A percentile compares a stretch with the other conserved stretches of the same genome.
These are phyloP conservation scores for Phlebiopsis gigantea DNA, from an alignment of 768 basidiomycete species.

Conservation along the genomic window DNA sequence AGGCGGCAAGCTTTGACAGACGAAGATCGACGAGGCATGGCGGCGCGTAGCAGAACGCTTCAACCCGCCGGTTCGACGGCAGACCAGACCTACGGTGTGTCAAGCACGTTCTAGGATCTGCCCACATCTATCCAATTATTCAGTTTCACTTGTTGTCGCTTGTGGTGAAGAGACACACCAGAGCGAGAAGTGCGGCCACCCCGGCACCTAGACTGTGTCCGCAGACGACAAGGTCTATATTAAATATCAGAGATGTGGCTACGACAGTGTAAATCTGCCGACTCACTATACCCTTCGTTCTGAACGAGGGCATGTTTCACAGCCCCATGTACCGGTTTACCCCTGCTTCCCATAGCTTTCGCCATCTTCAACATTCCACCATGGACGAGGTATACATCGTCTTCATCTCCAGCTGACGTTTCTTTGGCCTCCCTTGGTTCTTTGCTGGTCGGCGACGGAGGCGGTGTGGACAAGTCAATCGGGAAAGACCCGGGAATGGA, in stretches of 20 bases:
- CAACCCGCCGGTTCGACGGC: slow-evolving; percentile 58
- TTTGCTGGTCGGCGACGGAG: not conserved
- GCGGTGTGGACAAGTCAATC: slow-evolving; percentile 19
- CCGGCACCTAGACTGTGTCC: slow-evolving; percentile 86
- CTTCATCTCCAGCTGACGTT: slow-evolving; percentile 16
- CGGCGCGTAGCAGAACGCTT: slow-evolving; percentile 76
- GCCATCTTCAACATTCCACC: slow-evolving; percentile 81
- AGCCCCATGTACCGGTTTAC: slow-evolving; percentile 73
- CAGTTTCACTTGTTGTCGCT: not conserved
- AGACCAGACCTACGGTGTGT: slow-evolving; percentile 65
- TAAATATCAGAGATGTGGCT: not conserved
- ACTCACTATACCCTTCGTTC: slow-evolving; percentile 71
- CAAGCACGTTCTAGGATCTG: slow-evolving; percentile 71
- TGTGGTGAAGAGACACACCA: slow-evolving; percentile 39
- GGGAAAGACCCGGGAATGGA: slow-evolving; percentile 25
- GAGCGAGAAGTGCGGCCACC: slow-evolving; percentile 66
- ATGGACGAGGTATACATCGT: slow-evolving; percentile 56
- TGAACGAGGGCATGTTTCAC: slow-evolving; percentile 62
- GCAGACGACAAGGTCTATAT: slow-evolving; percentile 63
- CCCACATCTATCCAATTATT: slow-evolving; percentile 82
- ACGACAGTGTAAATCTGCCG: slow-evolving; percentile 1
- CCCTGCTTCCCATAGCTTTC: slow-evolving; percentile 67
- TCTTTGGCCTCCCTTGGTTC: not conserved
- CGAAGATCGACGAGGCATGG: slow-evolving; percentile 67
- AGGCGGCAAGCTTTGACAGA: slow-evolving; percentile 53